Conservation (phyloP, 768 basidiomycete genomes). For the Ephemerocybe angulata region DNA sequence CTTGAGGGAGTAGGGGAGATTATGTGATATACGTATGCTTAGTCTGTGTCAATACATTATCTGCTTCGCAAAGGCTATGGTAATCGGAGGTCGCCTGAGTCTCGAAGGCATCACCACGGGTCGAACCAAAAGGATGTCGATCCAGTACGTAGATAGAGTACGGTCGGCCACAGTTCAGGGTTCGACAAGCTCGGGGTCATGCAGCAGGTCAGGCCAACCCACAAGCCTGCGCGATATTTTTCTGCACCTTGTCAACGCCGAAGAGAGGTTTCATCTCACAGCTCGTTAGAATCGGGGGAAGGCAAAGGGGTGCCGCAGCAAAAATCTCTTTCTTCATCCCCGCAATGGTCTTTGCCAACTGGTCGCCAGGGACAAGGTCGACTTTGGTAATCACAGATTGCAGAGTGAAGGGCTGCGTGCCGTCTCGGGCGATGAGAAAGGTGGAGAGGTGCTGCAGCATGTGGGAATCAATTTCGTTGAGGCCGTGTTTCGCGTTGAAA, state of each 20-base stretch:
- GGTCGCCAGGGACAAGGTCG: conserved; percentile 43
- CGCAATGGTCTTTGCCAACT: conserved; percentile 33
- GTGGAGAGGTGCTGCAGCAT: conserved; percentile 58
- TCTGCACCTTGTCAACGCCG: conserved; percentile 55
- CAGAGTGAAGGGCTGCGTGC: conserved; percentile 49
- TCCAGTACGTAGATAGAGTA: too few relatives aligned
- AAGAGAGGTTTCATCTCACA: conserved; percentile 44
- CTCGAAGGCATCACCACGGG: too few relatives aligned
- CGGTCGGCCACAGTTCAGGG: too few relatives aligned
- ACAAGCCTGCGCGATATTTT: conserved; percentile 60
- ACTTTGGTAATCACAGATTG: conserved; percentile 74
- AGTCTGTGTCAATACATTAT: too few relatives aligned
- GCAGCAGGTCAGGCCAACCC: too few relatives aligned
- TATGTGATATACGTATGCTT: too few relatives aligned
- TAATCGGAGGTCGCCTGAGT: too few relatives aligned
- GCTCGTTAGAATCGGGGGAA: conserved; percentile 63
- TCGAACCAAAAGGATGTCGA: too few relatives aligned
- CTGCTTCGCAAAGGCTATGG: too few relatives aligned
- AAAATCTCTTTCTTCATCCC: conserved; percentile 51
- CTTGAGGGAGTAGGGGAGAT: too few relatives aligned
- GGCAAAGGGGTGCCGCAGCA: conserved; percentile 53
- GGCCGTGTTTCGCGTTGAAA: conserved; percentile 62
- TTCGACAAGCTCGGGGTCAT: too few relatives aligned
- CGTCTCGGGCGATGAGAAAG: conserved; percentile 35
- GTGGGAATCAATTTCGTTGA: conserved; percentile 51